phyloP scores from a whole-genome alignment of 192 early-diverging fungal species.

The Pilaira anomala region DNA sequence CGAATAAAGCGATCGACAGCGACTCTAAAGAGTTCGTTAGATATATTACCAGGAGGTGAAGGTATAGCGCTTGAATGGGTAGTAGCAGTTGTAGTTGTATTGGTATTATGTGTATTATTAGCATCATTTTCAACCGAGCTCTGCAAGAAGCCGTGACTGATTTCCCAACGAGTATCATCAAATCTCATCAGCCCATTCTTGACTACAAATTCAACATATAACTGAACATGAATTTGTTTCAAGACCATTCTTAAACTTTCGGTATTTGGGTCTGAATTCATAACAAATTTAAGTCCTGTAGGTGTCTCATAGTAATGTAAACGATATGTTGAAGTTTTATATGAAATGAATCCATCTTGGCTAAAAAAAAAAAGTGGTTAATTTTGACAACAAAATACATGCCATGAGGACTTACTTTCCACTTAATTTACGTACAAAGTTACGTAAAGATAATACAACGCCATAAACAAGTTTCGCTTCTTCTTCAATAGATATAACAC shows the following conservation, averaged over 20 bases:
- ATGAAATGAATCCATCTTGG: conserved; percentile 68
- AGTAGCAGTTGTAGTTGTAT: background rate
- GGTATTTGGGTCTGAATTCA: conserved; percentile 74
- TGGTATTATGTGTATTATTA: background rate
- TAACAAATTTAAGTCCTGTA: conserved; percentile 83
- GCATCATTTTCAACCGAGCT: background rate
- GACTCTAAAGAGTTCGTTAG: conserved; percentile 51
- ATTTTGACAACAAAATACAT: background rate
- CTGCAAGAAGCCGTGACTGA: conserved; percentile 28
- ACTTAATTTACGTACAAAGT: conserved; percentile 82
- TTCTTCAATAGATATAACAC: conserved; percentile 64
- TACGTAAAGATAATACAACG: conserved; percentile 86
- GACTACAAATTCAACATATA: conserved; percentile 92
- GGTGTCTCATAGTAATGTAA: conserved; percentile 91
- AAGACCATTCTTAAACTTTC: conserved; percentile 68
- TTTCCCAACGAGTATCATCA: conserved; percentile 49
- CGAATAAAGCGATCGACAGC: conserved; percentile 54
- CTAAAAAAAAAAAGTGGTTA: conserved; percentile 18
- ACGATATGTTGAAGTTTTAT: conserved; percentile 80
- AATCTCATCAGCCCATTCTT: conserved; percentile 79
- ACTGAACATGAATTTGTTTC: conserved; percentile 75
- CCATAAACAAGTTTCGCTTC: conserved; percentile 96
- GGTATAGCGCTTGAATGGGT: background rate
- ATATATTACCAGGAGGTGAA: conserved; percentile 45
- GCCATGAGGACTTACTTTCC: conserved; percentile 36